A percentile compares a stretch with the other conserved stretches of the same genome.
Conservation (phyloP, 495 filamentous ascomycete species). For the Penicillium parvum region DNA sequence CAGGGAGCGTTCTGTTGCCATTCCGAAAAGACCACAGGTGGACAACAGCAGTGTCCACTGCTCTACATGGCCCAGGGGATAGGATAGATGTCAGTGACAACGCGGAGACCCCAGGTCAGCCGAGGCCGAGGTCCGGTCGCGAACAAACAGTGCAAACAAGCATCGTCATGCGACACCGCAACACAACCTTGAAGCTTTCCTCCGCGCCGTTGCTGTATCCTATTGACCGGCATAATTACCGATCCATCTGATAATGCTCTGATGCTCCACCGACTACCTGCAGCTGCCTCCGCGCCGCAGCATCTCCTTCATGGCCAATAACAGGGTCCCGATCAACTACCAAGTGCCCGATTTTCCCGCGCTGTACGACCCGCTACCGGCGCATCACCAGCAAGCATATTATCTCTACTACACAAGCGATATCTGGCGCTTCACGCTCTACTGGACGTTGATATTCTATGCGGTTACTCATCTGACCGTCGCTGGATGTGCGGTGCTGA, state of each 20-base stretch:
- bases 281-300: slow-evolving; percentile 2
- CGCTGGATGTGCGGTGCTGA: slow-evolving; percentile 64
- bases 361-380: slow-evolving; percentile 71
- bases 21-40: slow-evolving; percentile 8
- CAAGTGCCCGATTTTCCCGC: slow-evolving; percentile 76
- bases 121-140: slow-evolving; percentile 30
- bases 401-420: slow-evolving; percentile 76
- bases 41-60: slow-evolving; percentile 8
- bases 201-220: background rate
- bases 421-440: slow-evolving; percentile 87
- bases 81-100: slow-evolving; percentile 13
- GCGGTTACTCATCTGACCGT: slow-evolving; percentile 46
- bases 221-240: background rate
- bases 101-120: slow-evolving; percentile 37
- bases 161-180: slow-evolving; percentile 7
- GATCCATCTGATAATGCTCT: slow-evolving; percentile 2
- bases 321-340: slow-evolving; percentile 62
- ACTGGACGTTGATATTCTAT: slow-evolving; percentile 69
- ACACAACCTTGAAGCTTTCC: background rate
- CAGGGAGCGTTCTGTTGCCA: slow-evolving; percentile 50
- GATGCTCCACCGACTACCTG: background rate
- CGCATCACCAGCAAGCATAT: slow-evolving; percentile 44
- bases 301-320: slow-evolving; percentile 29
- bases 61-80: slow-evolving; percentile 17
- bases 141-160: slow-evolving; percentile 42